Evolutionary conservation across 768 basidiomycete genomes (phyloP).

Genomic region (Termitomyces titanicus): DNA sequence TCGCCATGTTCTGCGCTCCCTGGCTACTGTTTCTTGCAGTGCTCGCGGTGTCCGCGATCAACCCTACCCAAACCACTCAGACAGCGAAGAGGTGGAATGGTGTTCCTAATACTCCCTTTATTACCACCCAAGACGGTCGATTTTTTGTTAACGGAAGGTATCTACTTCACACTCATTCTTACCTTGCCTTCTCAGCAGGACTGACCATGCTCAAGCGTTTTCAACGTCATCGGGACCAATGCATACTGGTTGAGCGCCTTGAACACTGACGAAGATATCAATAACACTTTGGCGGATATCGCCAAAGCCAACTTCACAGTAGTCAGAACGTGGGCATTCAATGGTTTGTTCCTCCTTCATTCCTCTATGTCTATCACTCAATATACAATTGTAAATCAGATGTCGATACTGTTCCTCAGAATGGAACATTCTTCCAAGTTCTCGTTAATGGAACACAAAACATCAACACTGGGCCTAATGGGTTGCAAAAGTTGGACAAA

Average conservation of each 20-base stretch:
- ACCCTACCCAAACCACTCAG: slow-evolving; percentile 26
- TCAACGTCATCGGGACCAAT: slow-evolving; percentile 45
- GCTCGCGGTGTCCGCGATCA: slow-evolving; percentile 29
- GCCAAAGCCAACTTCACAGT: slow-evolving; percentile 53
- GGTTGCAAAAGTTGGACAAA: slow-evolving; percentile 60
- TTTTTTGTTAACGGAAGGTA: slow-evolving; percentile 58
- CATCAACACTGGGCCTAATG: slow-evolving; percentile 59
- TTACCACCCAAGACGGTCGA: slow-evolving; percentile 38
- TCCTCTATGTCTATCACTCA: background rate
- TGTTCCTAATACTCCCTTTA: slow-evolving; percentile 33
- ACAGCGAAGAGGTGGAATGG: slow-evolving; percentile 21
- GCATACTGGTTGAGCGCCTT: slow-evolving; percentile 64
- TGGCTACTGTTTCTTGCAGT: slow-evolving; percentile 27
- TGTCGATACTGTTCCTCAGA: slow-evolving; percentile 46
- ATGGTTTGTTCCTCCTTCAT: slow-evolving; percentile 39
- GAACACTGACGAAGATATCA: slow-evolving; percentile 53
- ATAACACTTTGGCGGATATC: slow-evolving; percentile 54
- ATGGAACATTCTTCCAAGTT: slow-evolving; percentile 64
- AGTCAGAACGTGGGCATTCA: slow-evolving; percentile 70
- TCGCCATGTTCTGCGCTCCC: slow-evolving; percentile 30
- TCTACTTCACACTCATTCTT: background rate
- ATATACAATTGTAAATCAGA: slow-evolving; percentile 26
- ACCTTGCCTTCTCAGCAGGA: background rate
- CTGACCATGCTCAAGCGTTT: slow-evolving; percentile 18
- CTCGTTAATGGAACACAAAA: slow-evolving; percentile 48